Evolutionary conservation across 148 eudicot genomes (phyloP).

Genomic region (Arbutus unedo): DNA sequence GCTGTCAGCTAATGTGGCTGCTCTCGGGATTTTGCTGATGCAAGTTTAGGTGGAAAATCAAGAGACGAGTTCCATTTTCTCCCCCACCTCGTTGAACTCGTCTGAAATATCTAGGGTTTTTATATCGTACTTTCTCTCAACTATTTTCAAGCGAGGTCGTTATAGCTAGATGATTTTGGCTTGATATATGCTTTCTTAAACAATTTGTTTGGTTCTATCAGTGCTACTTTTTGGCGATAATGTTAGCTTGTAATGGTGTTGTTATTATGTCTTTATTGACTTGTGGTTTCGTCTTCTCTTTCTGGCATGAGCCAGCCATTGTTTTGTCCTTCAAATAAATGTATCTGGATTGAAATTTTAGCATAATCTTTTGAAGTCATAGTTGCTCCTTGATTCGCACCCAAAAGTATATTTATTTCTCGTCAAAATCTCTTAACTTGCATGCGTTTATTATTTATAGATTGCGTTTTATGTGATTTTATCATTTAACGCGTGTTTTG

Average conservation of each 20-base stretch:
- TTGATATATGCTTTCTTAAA: background rate
- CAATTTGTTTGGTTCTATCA: background rate
- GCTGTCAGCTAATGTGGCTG: background rate
- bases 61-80: background rate
- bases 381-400: too few species aligned
- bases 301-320: constrained; percentile 1
- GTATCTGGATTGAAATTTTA: background rate
- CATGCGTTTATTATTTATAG: too few species aligned
- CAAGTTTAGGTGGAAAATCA: background rate
- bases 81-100: background rate
- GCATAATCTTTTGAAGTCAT: too few species aligned
- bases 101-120: background rate
- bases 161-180: background rate
- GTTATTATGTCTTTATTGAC: background rate
- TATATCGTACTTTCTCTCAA: background rate
- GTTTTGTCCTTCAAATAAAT: background rate
- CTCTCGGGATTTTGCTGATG: constrained; percentile 3
- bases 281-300: background rate
- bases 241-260: background rate
- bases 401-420: too few species aligned
- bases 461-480: too few species aligned
- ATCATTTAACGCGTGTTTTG: too few species aligned
- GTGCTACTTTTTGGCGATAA: background rate
- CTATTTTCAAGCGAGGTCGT: background rate
- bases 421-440: too few species aligned